Evolutionary conservation across 2,329 filamentous ascomycete genomes (phyloP).

Genomic region (Elsinoe batatas): DNA sequence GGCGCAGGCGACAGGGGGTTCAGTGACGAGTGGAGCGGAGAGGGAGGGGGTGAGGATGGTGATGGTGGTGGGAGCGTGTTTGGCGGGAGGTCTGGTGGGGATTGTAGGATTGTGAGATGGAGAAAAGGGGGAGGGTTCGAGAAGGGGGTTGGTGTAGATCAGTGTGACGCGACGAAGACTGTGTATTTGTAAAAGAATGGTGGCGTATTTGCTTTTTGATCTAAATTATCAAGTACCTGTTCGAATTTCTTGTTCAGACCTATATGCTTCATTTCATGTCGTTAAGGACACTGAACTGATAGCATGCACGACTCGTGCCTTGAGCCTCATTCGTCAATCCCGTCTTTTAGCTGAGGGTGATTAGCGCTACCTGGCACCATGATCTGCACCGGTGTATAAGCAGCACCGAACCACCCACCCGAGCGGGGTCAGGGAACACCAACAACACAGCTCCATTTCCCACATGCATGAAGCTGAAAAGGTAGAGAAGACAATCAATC

Average conservation of each 20-base stretch:
- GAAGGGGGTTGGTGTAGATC: too few species aligned
- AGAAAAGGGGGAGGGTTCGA: too few species aligned
- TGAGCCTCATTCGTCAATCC: background rate
- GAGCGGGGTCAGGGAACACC: background rate
- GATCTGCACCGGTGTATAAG: background rate
- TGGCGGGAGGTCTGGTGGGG: background rate
- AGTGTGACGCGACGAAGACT: too few species aligned
- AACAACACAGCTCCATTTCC: background rate
- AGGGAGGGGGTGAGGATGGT: background rate
- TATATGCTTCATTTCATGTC: too few species aligned
- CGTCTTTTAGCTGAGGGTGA: background rate
- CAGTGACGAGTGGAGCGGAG: background rate
- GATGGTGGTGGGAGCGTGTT: background rate
- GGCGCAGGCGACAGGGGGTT: slow-evolving; percentile 19
- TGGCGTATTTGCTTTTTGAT: too few species aligned
- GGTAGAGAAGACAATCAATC: background rate
- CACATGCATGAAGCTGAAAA: background rate
- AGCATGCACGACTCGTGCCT: background rate
- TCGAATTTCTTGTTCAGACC: too few species aligned
- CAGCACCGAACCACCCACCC: background rate
- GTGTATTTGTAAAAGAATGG: too few species aligned
- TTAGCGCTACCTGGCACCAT: background rate
- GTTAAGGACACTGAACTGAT: too few species aligned
- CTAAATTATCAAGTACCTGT: too few species aligned
- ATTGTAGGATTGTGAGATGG: too few species aligned